phyloP scores from a whole-genome alignment of 805 yeast species.

The Barnettozyma botsteinii region DNA sequence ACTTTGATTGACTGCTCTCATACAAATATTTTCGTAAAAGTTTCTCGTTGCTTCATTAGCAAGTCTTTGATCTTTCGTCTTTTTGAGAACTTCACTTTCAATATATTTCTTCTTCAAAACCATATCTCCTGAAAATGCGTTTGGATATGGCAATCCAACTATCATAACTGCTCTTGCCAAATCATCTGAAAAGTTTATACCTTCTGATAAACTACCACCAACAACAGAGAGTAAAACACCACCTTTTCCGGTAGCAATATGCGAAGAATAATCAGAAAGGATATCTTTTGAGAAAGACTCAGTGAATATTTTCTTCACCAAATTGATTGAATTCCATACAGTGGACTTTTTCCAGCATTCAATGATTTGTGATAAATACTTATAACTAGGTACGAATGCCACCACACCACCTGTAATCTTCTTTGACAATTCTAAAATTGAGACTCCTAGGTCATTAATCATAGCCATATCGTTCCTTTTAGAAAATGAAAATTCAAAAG shows the following conservation, averaged over 20 bases:
- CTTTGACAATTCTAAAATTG: slow-evolving; percentile 37
- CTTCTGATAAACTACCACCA: slow-evolving; percentile 91
- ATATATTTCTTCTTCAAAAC: slow-evolving; percentile 64
- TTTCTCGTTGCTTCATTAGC: slow-evolving; percentile 46
- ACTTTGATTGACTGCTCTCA: slow-evolving; percentile 89
- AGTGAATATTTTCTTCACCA: slow-evolving; percentile 42
- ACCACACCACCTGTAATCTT: slow-evolving; percentile 72
- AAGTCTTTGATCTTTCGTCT: slow-evolving; percentile 40
- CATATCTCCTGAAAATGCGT: slow-evolving; percentile 74
- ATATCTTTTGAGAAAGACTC: slow-evolving; percentile 52
- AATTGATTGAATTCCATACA: slow-evolving; percentile 30
- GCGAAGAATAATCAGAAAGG: slow-evolving; percentile 44
- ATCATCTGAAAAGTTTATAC: slow-evolving; percentile 83
- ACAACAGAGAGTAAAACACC: slow-evolving; percentile 79
- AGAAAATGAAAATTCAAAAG: slow-evolving; percentile 64
- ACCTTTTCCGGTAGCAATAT: slow-evolving; percentile 39
- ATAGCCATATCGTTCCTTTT: slow-evolving; percentile 44
- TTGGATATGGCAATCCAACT: slow-evolving; percentile 89
- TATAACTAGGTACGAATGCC: slow-evolving; percentile 80
- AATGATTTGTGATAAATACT: slow-evolving; percentile 51
- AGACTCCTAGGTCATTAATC: slow-evolving; percentile 45
- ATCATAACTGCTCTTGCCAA: slow-evolving; percentile 83
- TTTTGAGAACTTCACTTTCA: slow-evolving; percentile 41
- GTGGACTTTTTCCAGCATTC: slow-evolving; percentile 43
- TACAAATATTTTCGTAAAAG: slow-evolving; percentile 78